Base-by-base conservation (phyloP, 2,329 filamentous ascomycete genomes). In the Aureobasidium sp. region DNA sequence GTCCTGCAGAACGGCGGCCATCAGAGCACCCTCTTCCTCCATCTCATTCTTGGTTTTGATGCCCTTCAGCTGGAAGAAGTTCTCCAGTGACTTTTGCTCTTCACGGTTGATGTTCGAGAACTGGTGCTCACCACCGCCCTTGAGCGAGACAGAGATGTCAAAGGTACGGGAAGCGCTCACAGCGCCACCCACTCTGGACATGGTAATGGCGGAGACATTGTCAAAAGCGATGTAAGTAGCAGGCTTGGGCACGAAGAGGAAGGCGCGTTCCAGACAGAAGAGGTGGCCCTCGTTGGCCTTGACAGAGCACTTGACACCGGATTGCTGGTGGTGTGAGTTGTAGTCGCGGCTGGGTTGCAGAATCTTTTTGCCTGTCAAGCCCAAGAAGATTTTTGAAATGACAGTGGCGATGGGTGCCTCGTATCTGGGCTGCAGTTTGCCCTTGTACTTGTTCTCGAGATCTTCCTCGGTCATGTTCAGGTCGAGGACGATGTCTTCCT, bases 101-200 rank as follows among this genome's bases (percentile, higher is more conserved):
- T 99, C 94, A 67, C 93, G 88, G 73, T 96, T 99, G 74, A 99
- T 99, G 79, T 99, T 99, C 77, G 91, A 96, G 78, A 99, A 99
- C 70, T 96, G 92, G 68, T 92, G 90, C 69, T 95, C 91, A 61
- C 89, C 88, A 57, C 84, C 81, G n/a, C 89, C 89, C 81, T 96
- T 97, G 78, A 96, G 83, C 60, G 86, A 86, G 61, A 99, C 89
- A 0, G 91, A 94, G 67, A 99, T 96, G 73, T 99, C 94, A 71
- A 99, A 99, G 2, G 94, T 99, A 61, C 94, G 89, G 66, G 93
- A 88, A 53, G 94, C 90, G 55, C 93, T 95, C 63, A 97, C 87
- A 59, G 93, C 92, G 62, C 94, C 94, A 63, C 91, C 91, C 46
- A 99, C 92, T 70, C 94, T 90, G 29, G 91, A 96, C 80, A 99